phyloP scores from a whole-genome alignment of 2,329 filamentous ascomycete genomes.

The Fusarium avenaceum region DNA sequence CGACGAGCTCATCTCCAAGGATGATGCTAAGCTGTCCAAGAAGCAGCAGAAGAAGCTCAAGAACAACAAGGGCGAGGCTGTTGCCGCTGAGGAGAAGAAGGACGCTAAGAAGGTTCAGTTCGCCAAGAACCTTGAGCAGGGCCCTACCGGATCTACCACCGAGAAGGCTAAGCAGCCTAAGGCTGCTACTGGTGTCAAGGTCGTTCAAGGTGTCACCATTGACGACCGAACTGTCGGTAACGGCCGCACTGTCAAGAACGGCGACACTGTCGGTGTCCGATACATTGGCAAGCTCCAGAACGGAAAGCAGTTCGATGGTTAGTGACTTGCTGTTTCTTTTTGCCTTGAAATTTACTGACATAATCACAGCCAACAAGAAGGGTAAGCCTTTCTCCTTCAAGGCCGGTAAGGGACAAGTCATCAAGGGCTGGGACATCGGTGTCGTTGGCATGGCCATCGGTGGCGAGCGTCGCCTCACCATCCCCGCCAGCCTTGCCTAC shows the following conservation, averaged over 20 bases:
- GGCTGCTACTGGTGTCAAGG: slow-evolving; percentile 77
- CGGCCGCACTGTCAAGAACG: slow-evolving; percentile 88
- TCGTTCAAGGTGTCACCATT: slow-evolving; percentile 88
- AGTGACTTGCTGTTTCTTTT: slow-evolving; percentile 55
- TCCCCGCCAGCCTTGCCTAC: slow-evolving; percentile 90
- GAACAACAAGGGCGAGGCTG: slow-evolving; percentile 96
- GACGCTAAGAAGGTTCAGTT: slow-evolving; percentile 95
- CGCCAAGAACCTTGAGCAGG: slow-evolving; percentile 98
- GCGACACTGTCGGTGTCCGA: slow-evolving; percentile 91
- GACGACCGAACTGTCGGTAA: slow-evolving; percentile 95
- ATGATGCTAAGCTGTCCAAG: slow-evolving; percentile 86
- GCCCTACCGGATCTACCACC: slow-evolving; percentile 81
- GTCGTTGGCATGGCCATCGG: slow-evolving; percentile 92
- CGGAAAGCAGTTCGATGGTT: slow-evolving; percentile 95
- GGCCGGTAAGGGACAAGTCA: slow-evolving; percentile 93
- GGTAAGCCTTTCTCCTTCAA: slow-evolving; percentile 98
- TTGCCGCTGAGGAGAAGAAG: slow-evolving; percentile 72
- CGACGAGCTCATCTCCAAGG: slow-evolving; percentile 87
- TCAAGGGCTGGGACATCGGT: slow-evolving; percentile 99
- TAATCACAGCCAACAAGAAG: slow-evolving; percentile 88
- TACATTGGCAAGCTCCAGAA: slow-evolving; percentile 98
- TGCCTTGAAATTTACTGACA: slow-evolving; percentile 41
- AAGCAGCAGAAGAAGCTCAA: slow-evolving; percentile 98
- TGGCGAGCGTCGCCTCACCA: slow-evolving; percentile 91
- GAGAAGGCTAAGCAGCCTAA: slow-evolving; percentile 58